Evolutionary conservation across 2,329 filamentous ascomycete species (phyloP).

Genomic region (Balansia obtecta): DNA sequence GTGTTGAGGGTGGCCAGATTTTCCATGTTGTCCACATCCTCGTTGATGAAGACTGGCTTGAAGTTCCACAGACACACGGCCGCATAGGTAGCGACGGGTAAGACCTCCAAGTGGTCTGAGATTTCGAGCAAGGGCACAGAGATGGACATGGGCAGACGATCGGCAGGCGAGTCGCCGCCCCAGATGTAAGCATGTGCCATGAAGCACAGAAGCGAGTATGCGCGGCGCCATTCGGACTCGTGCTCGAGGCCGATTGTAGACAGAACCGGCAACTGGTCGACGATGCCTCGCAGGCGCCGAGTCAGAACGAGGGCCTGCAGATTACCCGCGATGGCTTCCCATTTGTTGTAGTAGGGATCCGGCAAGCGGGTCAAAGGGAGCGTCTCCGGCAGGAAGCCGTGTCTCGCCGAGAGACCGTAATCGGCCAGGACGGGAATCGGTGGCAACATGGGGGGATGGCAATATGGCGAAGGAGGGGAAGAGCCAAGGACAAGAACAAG

Average conservation of each 20-base stretch:
- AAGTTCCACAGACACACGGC: constrained; percentile 94
- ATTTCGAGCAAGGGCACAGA: constrained; percentile 72
- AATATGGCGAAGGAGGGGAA: too few relatives aligned
- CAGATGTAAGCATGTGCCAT: constrained; percentile 94
- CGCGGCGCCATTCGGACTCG: constrained; percentile 84
- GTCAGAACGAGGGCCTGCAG: constrained; percentile 79
- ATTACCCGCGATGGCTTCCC: constrained; percentile 79
- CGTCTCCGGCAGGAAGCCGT: constrained; percentile 80
- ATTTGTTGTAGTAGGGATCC: constrained; percentile 86
- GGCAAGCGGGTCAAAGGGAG: constrained; percentile 69
- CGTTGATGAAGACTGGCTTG: constrained; percentile 76
- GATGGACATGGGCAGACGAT: constrained; percentile 67
- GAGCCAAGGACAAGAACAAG: too few relatives aligned
- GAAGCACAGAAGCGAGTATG: constrained; percentile 82
- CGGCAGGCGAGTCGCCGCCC: constrained; percentile 74
- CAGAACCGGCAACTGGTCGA: constrained; percentile 72
- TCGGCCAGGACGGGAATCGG: constrained; percentile 54
- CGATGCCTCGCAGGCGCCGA: constrained; percentile 65
- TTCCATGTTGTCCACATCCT: constrained; percentile 69
- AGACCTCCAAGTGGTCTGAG: constrained; percentile 69
- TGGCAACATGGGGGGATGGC: constrained; percentile 35
- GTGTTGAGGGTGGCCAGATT: constrained; percentile 83
- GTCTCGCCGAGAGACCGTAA: constrained; percentile 65
- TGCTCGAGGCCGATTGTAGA: constrained; percentile 71
- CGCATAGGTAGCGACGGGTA: constrained; percentile 88